Conservation (phyloP, 2,329 filamentous ascomycete genomes). For the Alternaria burnsii region DNA sequence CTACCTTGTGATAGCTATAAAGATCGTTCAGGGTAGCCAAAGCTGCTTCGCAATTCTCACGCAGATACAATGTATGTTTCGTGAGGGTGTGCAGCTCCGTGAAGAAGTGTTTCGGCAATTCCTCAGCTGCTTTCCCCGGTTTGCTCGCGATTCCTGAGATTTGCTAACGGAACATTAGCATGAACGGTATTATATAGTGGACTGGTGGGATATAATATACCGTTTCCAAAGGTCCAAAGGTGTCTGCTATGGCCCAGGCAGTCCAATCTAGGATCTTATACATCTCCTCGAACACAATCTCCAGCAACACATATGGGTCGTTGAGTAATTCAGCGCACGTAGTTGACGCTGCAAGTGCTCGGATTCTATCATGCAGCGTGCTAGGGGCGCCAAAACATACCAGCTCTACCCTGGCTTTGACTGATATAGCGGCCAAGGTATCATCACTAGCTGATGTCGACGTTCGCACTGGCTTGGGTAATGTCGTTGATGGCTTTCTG, state of each 20-base stretch:
- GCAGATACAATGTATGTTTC: constrained; percentile 51
- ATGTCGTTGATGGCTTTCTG: constrained; percentile 4
- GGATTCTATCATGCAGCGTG: constrained; percentile 27
- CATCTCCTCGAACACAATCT: constrained; percentile 44
- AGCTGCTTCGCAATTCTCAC: constrained; percentile 46
- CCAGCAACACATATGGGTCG: constrained; percentile 46
- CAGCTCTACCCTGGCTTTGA: constrained; percentile 27
- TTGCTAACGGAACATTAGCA: constrained; percentile 24
- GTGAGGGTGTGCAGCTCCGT: constrained; percentile 50
- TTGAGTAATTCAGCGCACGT: constrained; percentile 32
- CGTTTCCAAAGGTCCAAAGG: constrained; percentile 45
- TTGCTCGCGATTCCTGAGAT: constrained; percentile 31
- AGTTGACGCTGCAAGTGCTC: constrained; percentile 16
- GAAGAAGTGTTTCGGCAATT: constrained; percentile 31
- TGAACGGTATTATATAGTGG: background rate
- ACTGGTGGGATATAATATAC: constrained; percentile 17
- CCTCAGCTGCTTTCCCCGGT: constrained; percentile 24
- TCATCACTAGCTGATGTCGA: constrained; percentile 25
- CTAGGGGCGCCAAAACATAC: constrained; percentile 41
- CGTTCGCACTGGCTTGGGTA: constrained; percentile 15
- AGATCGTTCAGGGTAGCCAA: constrained; percentile 40
- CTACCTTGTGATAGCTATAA: constrained; percentile 26
- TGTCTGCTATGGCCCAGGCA: constrained; percentile 39
- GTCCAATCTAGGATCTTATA: constrained; percentile 41
- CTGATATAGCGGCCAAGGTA: constrained; percentile 6